Evolutionary conservation across 257 asterid genomes (phyloP).

Genomic region (Salvia hispanica): DNA sequence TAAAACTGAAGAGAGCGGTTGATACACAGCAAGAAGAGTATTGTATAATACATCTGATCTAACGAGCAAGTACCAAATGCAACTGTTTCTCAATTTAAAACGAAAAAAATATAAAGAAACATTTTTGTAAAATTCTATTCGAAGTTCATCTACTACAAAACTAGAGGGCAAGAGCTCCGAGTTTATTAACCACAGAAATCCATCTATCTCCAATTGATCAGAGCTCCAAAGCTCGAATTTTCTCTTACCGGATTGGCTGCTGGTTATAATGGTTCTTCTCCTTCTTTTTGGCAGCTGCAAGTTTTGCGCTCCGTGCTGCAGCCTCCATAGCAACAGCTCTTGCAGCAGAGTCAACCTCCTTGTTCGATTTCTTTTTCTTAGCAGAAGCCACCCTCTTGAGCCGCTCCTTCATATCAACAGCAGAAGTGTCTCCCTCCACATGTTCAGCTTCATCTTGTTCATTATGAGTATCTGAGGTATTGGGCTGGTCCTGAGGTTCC

Average conservation of each 20-base stretch:
- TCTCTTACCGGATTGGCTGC: slow-evolving; percentile 74
- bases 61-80: slow-evolving; percentile 35
- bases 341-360: slow-evolving; percentile 86
- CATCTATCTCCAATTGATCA: slow-evolving; percentile 29
- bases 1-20: neutral
- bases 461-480: slow-evolving; percentile 42
- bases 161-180: slow-evolving; percentile 36
- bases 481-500: slow-evolving; percentile 59
- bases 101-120: slow-evolving; percentile 27
- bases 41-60: slow-evolving; percentile 43
- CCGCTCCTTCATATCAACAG: slow-evolving; percentile 68
- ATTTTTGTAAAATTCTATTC: slow-evolving; percentile 28
- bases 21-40: slow-evolving; percentile 30
- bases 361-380: slow-evolving; percentile 84
- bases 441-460: slow-evolving; percentile 51
- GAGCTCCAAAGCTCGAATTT: neutral
- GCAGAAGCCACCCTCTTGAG: slow-evolving; percentile 72
- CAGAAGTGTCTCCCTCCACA: slow-evolving; percentile 55
- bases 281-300: slow-evolving; percentile 93
- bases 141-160: slow-evolving; percentile 37
- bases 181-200: slow-evolving; percentile 38
- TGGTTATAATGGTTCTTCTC: slow-evolving; percentile 96
- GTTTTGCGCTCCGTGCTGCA: slow-evolving; percentile 86
- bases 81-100: slow-evolving; percentile 11
- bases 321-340: slow-evolving; percentile 90